Base-by-base conservation (phyloP, 306 rosid genomes). In the Cucumis melo region DNA sequence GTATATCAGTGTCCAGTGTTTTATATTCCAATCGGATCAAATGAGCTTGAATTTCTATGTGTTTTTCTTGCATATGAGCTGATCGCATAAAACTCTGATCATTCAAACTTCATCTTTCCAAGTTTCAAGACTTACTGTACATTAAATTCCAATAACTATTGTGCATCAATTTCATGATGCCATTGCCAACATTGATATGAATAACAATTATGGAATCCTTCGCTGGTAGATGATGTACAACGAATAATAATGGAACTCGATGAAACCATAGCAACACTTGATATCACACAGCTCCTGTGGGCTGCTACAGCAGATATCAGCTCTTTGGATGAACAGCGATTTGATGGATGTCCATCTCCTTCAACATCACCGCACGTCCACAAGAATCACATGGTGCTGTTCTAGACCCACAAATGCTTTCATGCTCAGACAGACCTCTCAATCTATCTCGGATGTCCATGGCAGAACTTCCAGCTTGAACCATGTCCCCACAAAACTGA, bases 401-500 rank as follows among this genome's bases (percentile, higher is more conserved):
- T 82, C 99, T 87, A 0, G 99, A 94, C 53, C 99, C 99, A 65
- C 99, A 94, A 21, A 89, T 8, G 73, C 99, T 92, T 85, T 94
- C 99, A n/a, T 94, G 99, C 86, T 92, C 96, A 32, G 87, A 83
- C 77, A 94, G 85, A 23, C 99, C 99, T 85, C 95, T 87, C 59
- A 94, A 8, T 85, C 85, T 85, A 78, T 94, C 99, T 50, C 99
- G 93, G 13, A 77, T 87, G 61, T 94, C 96, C 56, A 83, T 55
- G 1, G 97, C 89, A 32, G 91, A 86, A 68, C 79, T 91, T 82
- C 99, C 99, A 2, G 97, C 99, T 81, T 83, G 96, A 84, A 94
- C 99, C 99, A 92, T 92, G 80, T 94, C 99, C 60, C 99, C 99
- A 39, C 99, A 94, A 66, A 94, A 94, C 74, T 88, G 87, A 81